A percentile compares a stretch with the other conserved stretches of the same genome.
Evolutionary conservation across 352 stramenopile genomes (phyloP).

Genomic region (Phytophthora tubulina): DNA sequence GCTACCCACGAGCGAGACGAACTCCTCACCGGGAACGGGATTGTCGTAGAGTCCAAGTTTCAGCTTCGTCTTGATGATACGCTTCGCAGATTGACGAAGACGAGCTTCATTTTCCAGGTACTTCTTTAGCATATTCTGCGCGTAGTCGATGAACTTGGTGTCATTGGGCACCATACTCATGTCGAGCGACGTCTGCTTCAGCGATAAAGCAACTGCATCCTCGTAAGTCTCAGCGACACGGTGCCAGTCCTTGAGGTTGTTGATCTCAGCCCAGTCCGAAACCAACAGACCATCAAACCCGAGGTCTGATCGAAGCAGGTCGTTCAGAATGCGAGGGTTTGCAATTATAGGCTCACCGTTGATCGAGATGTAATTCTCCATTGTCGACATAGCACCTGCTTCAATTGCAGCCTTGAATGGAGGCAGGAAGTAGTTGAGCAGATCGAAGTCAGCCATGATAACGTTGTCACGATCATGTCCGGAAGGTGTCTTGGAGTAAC

Average conservation of each 20-base stretch:
- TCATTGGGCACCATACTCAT: constrained; percentile 89
- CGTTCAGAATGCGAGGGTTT: constrained; percentile 75
- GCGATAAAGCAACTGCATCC: constrained; percentile 65
- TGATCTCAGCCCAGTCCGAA: constrained; percentile 94
- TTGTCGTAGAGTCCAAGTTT: constrained; percentile 72
- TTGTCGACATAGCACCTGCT: constrained; percentile 83
- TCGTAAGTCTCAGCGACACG: constrained; percentile 51
- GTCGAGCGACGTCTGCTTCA: constrained; percentile 86
- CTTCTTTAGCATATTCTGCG: constrained; percentile 46
- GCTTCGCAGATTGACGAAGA: constrained; percentile 59
- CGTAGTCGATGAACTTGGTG: constrained; percentile 59
- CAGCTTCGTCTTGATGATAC: constrained; percentile 77
- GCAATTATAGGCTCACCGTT: constrained; percentile 91
- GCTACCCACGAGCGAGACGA: constrained; percentile 50
- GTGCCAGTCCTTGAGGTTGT: constrained; percentile 76
- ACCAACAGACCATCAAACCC: constrained; percentile 89
- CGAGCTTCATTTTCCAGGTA: constrained; percentile 44
- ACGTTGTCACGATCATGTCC: constrained; percentile 86
- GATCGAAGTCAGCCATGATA: constrained; percentile 66
- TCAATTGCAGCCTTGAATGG: constrained; percentile 83
- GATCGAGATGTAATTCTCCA: constrained; percentile 94
- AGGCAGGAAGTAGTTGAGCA: constrained; percentile 85
- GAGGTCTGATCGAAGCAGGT: constrained; percentile 83
- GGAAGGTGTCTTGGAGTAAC: constrained; percentile 72
- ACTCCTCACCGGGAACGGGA: constrained; percentile 54